Percentiles rank a stretch among this genome's conserved stretches.
These are phyloP conservation scores for Boletus insuetus DNA, from an alignment of 768 basidiomycete genomes.

Conservation along the genomic window DNA sequence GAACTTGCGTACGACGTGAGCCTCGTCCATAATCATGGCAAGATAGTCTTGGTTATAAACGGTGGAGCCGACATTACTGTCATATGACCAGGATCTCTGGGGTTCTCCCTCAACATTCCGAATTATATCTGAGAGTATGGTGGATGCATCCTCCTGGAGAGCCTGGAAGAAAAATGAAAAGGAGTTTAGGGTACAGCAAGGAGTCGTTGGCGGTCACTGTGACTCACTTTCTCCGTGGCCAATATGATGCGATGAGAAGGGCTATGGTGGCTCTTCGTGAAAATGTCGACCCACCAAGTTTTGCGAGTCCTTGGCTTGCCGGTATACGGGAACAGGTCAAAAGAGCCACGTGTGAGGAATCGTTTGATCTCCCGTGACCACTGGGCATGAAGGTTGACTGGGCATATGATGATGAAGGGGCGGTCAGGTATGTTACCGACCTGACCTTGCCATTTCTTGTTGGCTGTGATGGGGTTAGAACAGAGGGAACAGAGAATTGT, in stretches of 20 bases:
- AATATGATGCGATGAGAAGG: neutral
- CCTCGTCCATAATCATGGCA: too few relatives aligned
- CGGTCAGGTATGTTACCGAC: neutral
- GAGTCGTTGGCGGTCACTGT: too few relatives aligned
- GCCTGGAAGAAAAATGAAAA: too few relatives aligned
- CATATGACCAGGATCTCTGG: too few relatives aligned
- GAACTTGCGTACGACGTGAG: too few relatives aligned
- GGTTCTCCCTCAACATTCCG: too few relatives aligned
- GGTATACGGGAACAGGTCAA: slow-evolving; percentile 1
- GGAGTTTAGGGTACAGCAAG: too few relatives aligned
- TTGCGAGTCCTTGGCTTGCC: neutral
- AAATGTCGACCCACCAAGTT: neutral
- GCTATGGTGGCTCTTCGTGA: neutral
- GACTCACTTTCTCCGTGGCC: neutral
- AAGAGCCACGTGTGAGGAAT: neutral
- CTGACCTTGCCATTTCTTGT: neutral
- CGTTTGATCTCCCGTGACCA: neutral
- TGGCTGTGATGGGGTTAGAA: neutral
- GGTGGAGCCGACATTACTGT: too few relatives aligned
- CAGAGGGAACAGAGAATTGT: too few relatives aligned
- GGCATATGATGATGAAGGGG: neutral
- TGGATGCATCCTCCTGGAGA: too few relatives aligned
- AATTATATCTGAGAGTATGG: too few relatives aligned
- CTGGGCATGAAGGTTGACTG: neutral
- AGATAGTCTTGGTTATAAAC: too few relatives aligned